Evolutionary conservation across 2,329 filamentous ascomycete species (phyloP).

Genomic region (Ophiostoma novo-ulmi): DNA sequence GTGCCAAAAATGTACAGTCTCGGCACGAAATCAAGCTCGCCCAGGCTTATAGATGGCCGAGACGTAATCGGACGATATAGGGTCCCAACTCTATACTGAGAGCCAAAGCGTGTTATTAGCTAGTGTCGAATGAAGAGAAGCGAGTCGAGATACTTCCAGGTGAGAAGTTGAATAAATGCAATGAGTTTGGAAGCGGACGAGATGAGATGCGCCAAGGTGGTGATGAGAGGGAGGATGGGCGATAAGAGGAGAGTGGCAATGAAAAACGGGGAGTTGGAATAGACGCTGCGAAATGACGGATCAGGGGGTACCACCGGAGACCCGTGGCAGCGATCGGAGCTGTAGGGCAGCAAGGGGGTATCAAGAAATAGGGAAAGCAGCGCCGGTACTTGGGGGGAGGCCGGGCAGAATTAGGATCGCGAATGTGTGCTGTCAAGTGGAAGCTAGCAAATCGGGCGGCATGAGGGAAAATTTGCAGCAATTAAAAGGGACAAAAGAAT

Average conservation of each 20-base stretch:
- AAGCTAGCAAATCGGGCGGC: constrained; percentile 9
- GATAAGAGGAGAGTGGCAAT: not conserved
- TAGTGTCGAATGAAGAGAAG: not conserved
- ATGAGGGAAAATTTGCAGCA: not conserved
- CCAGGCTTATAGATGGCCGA: not conserved
- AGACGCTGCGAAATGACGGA: not conserved
- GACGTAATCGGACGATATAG: not conserved
- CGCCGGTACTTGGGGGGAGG: not conserved
- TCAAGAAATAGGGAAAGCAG: not conserved
- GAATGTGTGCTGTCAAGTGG: not conserved
- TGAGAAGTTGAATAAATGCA: not conserved
- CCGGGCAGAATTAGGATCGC: not conserved
- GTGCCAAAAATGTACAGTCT: not conserved
- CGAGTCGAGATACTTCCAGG: not conserved
- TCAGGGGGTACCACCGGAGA: constrained; percentile 1
- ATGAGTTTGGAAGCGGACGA: not conserved
- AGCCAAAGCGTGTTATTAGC: not conserved
- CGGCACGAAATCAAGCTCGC: not conserved
- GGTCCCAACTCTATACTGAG: not conserved
- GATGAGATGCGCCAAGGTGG: not conserved
- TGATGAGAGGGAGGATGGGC: not conserved
- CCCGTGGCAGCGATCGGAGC: constrained; percentile 4
- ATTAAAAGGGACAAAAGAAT: constrained; percentile 6
- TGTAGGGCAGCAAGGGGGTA: not conserved
- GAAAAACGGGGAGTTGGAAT: not conserved